Conservation (phyloP, 345 rosid species). For the Mallotus nudiflorus region DNA sequence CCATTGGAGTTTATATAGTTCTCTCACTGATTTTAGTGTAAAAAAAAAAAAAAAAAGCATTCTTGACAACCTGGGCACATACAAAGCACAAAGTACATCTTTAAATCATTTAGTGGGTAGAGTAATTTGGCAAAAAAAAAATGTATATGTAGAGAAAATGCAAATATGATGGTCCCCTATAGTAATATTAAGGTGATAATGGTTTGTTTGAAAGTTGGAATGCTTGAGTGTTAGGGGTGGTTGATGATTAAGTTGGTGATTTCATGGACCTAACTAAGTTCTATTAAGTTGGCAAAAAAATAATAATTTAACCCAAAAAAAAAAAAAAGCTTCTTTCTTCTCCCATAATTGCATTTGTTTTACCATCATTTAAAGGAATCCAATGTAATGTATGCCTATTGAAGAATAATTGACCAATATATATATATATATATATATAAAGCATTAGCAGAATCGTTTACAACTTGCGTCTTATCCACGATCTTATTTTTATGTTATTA, state of each 20-base stretch:
- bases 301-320: too few relatives aligned
- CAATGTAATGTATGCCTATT: not conserved
- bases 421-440: not conserved
- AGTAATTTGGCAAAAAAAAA: too few relatives aligned
- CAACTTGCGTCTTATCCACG: slow-evolving; percentile 32
- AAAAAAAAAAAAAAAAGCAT: too few relatives aligned
- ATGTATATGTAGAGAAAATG: too few relatives aligned
- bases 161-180: slow-evolving; percentile 1
- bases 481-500: slow-evolving; percentile 25
- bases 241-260: slow-evolving; percentile 11
- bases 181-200: not conserved
- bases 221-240: slow-evolving; percentile 8
- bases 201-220: not conserved
- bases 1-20: too few relatives aligned
- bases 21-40: too few relatives aligned
- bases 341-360: not conserved
- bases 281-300: not conserved
- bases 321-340: not conserved
- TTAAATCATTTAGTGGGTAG: too few relatives aligned
- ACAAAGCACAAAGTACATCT: too few relatives aligned
- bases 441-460: slow-evolving; percentile 2
- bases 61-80: too few relatives aligned
- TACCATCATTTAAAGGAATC: slow-evolving; percentile 20
- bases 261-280: not conserved
- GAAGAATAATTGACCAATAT: not conserved